Evolutionary conservation across 1,284 basidiomycete species (phyloP).

Genomic region (Pascua sp.): DNA sequence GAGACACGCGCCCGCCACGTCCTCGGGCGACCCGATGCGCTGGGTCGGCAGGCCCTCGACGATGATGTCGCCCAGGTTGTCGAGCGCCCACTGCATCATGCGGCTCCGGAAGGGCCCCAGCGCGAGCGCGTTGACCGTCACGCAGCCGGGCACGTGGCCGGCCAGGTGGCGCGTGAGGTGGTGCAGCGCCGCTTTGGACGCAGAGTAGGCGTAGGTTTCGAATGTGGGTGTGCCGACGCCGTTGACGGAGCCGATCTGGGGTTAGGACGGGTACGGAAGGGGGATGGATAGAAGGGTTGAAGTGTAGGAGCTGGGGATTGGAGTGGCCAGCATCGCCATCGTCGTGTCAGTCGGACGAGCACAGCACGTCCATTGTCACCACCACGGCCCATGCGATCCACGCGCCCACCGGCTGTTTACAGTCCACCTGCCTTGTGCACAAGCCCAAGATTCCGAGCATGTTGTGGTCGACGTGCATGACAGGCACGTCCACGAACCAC

Average conservation of each 20-base stretch:
- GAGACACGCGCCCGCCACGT: conserved; percentile 53
- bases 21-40: conserved; percentile 59
- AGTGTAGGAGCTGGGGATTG: too few relatives aligned
- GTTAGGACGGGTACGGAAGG: background rate
- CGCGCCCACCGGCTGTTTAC: too few relatives aligned
- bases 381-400: too few relatives aligned
- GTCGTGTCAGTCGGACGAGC: too few relatives aligned
- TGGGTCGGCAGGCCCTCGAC: conserved; percentile 53
- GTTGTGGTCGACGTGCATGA: too few relatives aligned
- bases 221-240: conserved; percentile 57
- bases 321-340: too few relatives aligned
- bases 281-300: background rate
- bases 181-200: conserved; percentile 57
- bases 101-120: conserved; percentile 52
- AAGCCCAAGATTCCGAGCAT: too few relatives aligned
- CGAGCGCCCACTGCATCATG: conserved; percentile 58
- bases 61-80: conserved; percentile 52
- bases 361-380: too few relatives aligned
- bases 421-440: too few relatives aligned
- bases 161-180: conserved; percentile 55
- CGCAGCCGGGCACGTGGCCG: conserved; percentile 55
- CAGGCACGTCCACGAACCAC: too few relatives aligned
- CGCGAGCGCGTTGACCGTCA: conserved; percentile 62
- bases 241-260: conserved; percentile 64
- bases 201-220: conserved; percentile 67